phyloP scores from a whole-genome alignment of 352 stramenopile genomes.

The Phytophthora capsici region DNA sequence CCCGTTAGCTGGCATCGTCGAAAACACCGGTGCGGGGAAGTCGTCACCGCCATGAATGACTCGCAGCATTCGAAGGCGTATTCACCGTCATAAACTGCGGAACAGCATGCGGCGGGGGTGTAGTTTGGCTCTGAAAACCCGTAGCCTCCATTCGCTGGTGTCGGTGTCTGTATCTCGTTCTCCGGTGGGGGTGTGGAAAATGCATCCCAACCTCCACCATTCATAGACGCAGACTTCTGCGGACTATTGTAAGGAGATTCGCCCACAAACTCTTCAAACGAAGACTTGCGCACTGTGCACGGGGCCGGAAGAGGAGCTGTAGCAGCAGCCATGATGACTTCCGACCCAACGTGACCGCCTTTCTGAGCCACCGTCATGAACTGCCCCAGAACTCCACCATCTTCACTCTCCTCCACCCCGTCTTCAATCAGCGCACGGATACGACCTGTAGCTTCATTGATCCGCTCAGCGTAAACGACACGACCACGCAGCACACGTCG shows the following conservation, averaged over 20 bases:
- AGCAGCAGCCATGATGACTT: constrained; percentile 22
- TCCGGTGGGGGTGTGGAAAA: constrained; percentile 26
- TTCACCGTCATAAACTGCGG: constrained; percentile 36
- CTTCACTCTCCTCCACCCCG: constrained; percentile 34
- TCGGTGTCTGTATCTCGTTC: constrained; percentile 30
- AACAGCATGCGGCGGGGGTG: constrained; percentile 29
- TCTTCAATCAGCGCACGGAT: constrained; percentile 62
- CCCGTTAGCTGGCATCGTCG: constrained; percentile 22
- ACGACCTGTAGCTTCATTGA: constrained; percentile 57
- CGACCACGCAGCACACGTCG: constrained; percentile 74
- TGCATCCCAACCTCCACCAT: constrained; percentile 11
- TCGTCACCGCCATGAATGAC: constrained; percentile 21
- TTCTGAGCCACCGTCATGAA: constrained; percentile 52
- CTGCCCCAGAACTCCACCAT: constrained; percentile 48
- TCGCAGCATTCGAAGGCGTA: constrained; percentile 13
- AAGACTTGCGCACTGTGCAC: constrained; percentile 50
- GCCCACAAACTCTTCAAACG: constrained; percentile 74
- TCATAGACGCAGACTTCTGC: constrained; percentile 21
- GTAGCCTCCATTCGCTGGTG: constrained; percentile 18
- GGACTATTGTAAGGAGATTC: constrained; percentile 29
- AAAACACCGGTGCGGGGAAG: constrained; percentile 20
- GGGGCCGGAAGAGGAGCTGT: constrained; percentile 10
- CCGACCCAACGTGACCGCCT: constrained; percentile 14
- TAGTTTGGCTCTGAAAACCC: constrained; percentile 25
- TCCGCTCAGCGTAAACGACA: constrained; percentile 57